Evolutionary conservation across 2,329 filamentous ascomycete genomes (phyloP).

Genomic region (Penicillium sp.): DNA sequence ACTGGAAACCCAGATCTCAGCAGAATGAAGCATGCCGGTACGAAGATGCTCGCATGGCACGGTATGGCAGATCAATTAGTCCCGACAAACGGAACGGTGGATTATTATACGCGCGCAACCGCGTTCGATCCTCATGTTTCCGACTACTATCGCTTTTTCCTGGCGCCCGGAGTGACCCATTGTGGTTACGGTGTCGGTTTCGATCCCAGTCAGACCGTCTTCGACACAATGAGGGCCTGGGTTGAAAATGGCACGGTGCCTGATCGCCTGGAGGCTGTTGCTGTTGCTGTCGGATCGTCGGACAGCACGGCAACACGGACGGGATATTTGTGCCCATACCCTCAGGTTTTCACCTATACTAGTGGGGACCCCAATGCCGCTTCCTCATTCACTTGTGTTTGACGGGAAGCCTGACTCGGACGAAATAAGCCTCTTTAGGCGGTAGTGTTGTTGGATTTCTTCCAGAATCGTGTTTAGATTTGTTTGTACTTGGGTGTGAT

Average conservation of each 20-base stretch:
- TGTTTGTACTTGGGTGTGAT: too few species aligned
- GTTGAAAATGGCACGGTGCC: slow-evolving; percentile 12
- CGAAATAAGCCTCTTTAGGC: too few species aligned
- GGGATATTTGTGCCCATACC: slow-evolving; percentile 8
- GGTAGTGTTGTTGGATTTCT: too few species aligned
- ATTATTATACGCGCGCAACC: slow-evolving; percentile 12
- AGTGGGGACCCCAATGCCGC: slow-evolving; percentile 4
- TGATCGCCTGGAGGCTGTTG: slow-evolving; percentile 8
- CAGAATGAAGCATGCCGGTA: slow-evolving; percentile 7
- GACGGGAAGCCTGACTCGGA: too few species aligned
- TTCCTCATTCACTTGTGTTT: slow-evolving; percentile 7
- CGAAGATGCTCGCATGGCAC: slow-evolving; percentile 19
- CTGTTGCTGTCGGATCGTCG: slow-evolving; percentile 2
- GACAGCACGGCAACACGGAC: slow-evolving; percentile 2
- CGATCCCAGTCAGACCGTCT: slow-evolving; percentile 7
- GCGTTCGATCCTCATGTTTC: slow-evolving; percentile 34
- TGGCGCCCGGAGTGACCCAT: slow-evolving; percentile 56
- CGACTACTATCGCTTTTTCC: slow-evolving; percentile 58
- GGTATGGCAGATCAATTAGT: slow-evolving; percentile 16
- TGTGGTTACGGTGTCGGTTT: slow-evolving; percentile 35
- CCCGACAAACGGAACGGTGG: slow-evolving; percentile 16
- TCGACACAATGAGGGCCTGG: slow-evolving; percentile 6
- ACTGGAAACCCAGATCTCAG: slow-evolving; percentile 9
- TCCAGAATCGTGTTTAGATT: too few species aligned
- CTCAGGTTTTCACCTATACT: slow-evolving; percentile 6